These are phyloP conservation scores for Cutaneotrichosporon spelunceum DNA, from an alignment of 1,284 basidiomycete genomes.

Conservation along the genomic window DNA sequence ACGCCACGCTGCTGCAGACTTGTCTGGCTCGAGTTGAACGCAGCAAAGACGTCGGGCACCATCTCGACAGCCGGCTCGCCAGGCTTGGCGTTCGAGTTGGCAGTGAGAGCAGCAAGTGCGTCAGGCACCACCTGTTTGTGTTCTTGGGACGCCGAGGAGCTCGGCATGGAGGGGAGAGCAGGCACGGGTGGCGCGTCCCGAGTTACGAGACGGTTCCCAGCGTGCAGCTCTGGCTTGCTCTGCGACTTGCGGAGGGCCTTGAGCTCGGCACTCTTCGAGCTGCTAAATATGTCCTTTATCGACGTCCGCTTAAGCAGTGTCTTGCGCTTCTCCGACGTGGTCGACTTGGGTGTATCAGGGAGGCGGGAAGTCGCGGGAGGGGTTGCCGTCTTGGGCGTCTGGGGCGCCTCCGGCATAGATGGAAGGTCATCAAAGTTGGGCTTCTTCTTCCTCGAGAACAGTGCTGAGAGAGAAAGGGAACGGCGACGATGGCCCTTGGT, in stretches of 20 bases:
- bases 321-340: slow-evolving; percentile 12
- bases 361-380: slow-evolving; percentile 6
- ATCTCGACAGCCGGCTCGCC: slow-evolving; percentile 16
- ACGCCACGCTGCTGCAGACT: not conserved
- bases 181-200: slow-evolving; percentile 15
- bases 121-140: slow-evolving; percentile 18
- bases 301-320: slow-evolving; percentile 11
- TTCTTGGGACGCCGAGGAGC: not conserved
- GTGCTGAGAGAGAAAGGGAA: slow-evolving; percentile 15
- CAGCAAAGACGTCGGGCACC: slow-evolving; percentile 23
- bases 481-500: slow-evolving; percentile 14
- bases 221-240: slow-evolving; percentile 22
- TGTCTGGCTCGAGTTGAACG: slow-evolving; percentile 17
- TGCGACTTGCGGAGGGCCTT: slow-evolving; percentile 17
- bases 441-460: slow-evolving; percentile 20
- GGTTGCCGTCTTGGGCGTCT: slow-evolving; percentile 1
- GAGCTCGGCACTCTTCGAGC: not conserved
- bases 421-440: slow-evolving; percentile 11
- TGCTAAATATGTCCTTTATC: slow-evolving; percentile 21
- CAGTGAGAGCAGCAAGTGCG: slow-evolving; percentile 23
- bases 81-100: slow-evolving; percentile 9
- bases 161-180: slow-evolving; percentile 5
- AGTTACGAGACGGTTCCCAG: slow-evolving; percentile 7
- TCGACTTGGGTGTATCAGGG: not conserved
- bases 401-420: not conserved